These are phyloP conservation scores for Nicotiana knightiana DNA, from an alignment of 257 asterid species.

Conservation along the genomic window DNA sequence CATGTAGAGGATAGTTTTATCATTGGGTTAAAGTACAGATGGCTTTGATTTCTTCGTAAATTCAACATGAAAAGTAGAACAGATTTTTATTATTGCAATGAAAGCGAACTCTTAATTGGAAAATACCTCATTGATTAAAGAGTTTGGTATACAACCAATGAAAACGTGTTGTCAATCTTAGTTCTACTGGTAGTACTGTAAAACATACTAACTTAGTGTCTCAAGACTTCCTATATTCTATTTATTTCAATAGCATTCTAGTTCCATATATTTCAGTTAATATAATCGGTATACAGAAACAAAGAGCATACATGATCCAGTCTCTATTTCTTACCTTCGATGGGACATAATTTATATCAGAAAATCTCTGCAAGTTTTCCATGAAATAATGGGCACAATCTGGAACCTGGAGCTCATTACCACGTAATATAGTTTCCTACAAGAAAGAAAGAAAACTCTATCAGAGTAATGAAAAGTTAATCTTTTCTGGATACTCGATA, in stretches of 20 bases:
- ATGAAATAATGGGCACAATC: slow-evolving; percentile 89
- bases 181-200: not conserved
- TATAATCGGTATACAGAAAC: not conserved
- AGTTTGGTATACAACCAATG: not conserved
- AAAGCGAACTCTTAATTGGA: not conserved
- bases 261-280: not conserved
- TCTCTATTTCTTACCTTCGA: slow-evolving; percentile 54
- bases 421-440: slow-evolving; percentile 76
- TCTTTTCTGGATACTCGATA: not conserved
- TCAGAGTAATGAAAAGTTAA: slow-evolving; percentile 13
- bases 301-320: not conserved
- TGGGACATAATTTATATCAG: slow-evolving; percentile 72
- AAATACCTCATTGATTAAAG: not conserved
- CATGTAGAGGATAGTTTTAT: not conserved
- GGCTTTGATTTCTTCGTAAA: not conserved
- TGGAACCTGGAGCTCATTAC: slow-evolving; percentile 94
- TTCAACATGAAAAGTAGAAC: not conserved
- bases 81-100: not conserved
- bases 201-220: not conserved
- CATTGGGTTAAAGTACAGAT: not conserved
- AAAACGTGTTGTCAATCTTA: not conserved
- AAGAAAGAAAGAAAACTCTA: slow-evolving; percentile 19
- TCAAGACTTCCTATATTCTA: not conserved
- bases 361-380: slow-evolving; percentile 80
- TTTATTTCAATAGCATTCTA: not conserved